Evolutionary conservation across 306 rosid genomes (phyloP).

Genomic region (Pyrus bretschneideri): DNA sequence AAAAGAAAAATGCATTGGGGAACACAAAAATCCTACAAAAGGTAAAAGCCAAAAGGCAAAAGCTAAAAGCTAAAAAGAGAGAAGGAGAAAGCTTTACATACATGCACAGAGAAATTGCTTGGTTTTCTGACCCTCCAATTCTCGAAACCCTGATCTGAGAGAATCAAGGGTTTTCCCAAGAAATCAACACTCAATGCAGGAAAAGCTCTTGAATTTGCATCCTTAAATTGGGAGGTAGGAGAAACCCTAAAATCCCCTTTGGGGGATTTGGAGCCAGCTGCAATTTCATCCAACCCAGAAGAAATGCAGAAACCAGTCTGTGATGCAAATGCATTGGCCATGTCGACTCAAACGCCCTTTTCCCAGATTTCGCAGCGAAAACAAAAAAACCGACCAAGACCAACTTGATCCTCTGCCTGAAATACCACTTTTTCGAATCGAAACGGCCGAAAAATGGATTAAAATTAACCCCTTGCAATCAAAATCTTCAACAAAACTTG

Average conservation of each 20-base stretch:
- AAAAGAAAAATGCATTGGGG: not conserved
- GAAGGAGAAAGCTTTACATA: slow-evolving; percentile 19
- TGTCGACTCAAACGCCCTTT: not conserved
- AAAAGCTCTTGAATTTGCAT: slow-evolving; percentile 19
- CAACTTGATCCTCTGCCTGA: not conserved
- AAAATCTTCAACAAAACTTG: not conserved
- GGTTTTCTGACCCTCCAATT: slow-evolving; percentile 26
- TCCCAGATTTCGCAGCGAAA: slow-evolving; percentile 5
- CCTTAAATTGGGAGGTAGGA: slow-evolving; percentile 7
- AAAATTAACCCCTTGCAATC: not conserved
- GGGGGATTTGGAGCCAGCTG: slow-evolving; percentile 24
- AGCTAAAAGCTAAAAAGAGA: not conserved
- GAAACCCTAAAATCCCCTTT: slow-evolving; percentile 24
- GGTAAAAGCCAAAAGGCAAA: not conserved
- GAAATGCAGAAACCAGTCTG: slow-evolving; percentile 32
- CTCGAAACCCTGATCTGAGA: slow-evolving; percentile 23
- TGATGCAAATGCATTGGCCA: slow-evolving; percentile 33
- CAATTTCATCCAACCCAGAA: slow-evolving; percentile 34
- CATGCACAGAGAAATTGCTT: slow-evolving; percentile 28
- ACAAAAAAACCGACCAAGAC: not conserved
- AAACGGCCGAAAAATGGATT: not conserved
- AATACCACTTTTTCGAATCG: not conserved
- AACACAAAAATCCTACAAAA: not conserved
- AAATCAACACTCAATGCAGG: slow-evolving; percentile 31
- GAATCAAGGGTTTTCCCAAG: slow-evolving; percentile 27